Conservation (phyloP, 441 rosid species). For the Gossypium laxum region DNA sequence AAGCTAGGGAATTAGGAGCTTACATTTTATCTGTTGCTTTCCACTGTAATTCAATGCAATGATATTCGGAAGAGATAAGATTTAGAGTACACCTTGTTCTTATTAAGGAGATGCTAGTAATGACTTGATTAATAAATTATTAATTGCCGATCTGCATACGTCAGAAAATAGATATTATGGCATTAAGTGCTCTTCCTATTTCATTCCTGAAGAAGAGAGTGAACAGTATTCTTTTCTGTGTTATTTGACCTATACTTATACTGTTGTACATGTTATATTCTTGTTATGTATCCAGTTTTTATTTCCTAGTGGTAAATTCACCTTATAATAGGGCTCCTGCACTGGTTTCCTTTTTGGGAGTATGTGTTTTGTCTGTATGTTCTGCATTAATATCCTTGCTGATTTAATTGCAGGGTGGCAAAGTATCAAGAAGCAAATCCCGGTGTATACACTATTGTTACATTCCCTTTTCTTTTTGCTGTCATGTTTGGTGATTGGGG, state of each 20-base stretch:
- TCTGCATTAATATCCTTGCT: not conserved
- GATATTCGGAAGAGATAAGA: not conserved
- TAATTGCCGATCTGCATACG: not conserved
- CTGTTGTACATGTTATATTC: not conserved
- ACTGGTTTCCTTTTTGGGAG: not conserved
- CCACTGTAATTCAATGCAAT: not conserved
- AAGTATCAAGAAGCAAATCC: constrained; percentile 95
- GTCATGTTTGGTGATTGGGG: constrained; percentile 99
- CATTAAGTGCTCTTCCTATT: not conserved
- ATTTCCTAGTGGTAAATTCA: not conserved
- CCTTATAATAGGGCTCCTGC: not conserved
- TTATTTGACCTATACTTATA: not conserved
- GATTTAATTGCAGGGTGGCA: constrained; percentile 67
- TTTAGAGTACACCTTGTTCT: not conserved
- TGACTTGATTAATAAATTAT: not conserved
- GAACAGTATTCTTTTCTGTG: not conserved
- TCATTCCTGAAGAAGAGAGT: not conserved
- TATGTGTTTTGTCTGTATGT: not conserved
- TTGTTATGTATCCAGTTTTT: not conserved
- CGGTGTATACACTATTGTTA: constrained; percentile 64
- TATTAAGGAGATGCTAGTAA: not conserved
- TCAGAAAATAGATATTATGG: not conserved
- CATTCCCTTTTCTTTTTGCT: constrained; percentile 96
- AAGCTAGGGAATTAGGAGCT: not conserved
- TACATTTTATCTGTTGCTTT: not conserved